Conservation (phyloP, 2,329 filamentous ascomycete genomes). For the Fusarium vanettenii region DNA sequence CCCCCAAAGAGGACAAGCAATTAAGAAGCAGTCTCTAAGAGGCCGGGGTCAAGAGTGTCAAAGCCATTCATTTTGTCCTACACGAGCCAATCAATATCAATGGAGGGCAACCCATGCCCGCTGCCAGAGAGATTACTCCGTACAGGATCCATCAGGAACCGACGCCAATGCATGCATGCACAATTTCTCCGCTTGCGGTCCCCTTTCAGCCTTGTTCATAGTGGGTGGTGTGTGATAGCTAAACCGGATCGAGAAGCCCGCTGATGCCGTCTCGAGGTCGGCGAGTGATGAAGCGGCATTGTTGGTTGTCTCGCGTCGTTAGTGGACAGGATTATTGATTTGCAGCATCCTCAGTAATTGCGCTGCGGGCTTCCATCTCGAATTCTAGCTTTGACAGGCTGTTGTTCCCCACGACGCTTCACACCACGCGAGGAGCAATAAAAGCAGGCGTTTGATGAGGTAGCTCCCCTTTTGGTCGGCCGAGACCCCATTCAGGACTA, state of each 20-base stretch:
- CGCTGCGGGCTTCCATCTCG: conserved; percentile 8
- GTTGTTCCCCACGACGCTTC: conserved; percentile 25
- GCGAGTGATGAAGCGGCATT: not conserved
- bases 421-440: conserved; percentile 29
- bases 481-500: conserved; percentile 25
- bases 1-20: conserved; percentile 28
- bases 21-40: conserved; percentile 1
- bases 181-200: conserved; percentile 16
- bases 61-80: conserved; percentile 5
- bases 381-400: conserved; percentile 36
- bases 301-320: not conserved
- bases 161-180: conserved; percentile 4
- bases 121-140: conserved; percentile 21
- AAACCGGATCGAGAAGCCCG: conserved; percentile 17
- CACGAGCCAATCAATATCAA: conserved; percentile 20
- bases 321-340: conserved; percentile 21
- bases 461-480: conserved; percentile 39
- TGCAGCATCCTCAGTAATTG: conserved; percentile 18
- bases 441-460: conserved; percentile 42
- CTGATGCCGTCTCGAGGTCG: not conserved
- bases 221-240: conserved; percentile 4
- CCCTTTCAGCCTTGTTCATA: conserved; percentile 26
- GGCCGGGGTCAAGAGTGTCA: conserved; percentile 16
- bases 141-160: not conserved
- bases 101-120: not conserved